Conservation (phyloP, 1,284 basidiomycete species). For the Fistulinella cinereoalba region DNA sequence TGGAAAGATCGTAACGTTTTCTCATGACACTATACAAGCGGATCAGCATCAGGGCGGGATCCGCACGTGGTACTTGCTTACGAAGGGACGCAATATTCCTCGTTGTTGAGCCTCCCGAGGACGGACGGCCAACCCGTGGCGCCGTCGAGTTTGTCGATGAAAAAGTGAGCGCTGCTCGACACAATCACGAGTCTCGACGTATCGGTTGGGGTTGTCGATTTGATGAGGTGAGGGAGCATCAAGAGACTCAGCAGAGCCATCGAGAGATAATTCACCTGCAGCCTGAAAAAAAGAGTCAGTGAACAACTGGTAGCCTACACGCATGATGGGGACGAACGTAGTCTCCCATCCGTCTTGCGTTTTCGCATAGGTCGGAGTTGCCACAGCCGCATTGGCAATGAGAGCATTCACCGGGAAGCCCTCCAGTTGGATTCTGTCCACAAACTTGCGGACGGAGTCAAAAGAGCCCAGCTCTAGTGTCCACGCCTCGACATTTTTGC, state of each 20-base stretch:
- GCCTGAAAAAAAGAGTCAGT: conserved; percentile 12
- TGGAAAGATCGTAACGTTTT: conserved; percentile 34
- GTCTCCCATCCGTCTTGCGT: conserved; percentile 33
- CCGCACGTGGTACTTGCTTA: conserved; percentile 11
- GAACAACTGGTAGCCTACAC: background rate
- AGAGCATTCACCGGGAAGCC: conserved; percentile 20
- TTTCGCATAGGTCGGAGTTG: conserved; percentile 15
- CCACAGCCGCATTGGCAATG: conserved; percentile 26
- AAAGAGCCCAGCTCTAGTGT: conserved; percentile 29
- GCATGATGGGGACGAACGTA: conserved; percentile 17
- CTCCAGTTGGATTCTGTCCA: conserved; percentile 23
- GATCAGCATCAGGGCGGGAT: background rate
- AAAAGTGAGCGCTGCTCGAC: conserved; percentile 26
- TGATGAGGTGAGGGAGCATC: conserved; percentile 33
- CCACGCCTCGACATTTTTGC: conserved; percentile 25
- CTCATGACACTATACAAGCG: conserved; percentile 15
- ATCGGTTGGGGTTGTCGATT: conserved; percentile 19
- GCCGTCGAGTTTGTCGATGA: conserved; percentile 9
- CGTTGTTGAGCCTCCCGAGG: conserved; percentile 31
- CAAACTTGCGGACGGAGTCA: conserved; percentile 31
- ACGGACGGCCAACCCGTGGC: conserved; percentile 21
- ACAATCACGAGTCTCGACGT: conserved; percentile 30
- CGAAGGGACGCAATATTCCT: conserved; percentile 28
- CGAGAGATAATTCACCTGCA: conserved; percentile 36
- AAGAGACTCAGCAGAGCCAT: conserved; percentile 31